Conservation (phyloP, 108 stramenopile species). For the Bacterosira constricta region DNA sequence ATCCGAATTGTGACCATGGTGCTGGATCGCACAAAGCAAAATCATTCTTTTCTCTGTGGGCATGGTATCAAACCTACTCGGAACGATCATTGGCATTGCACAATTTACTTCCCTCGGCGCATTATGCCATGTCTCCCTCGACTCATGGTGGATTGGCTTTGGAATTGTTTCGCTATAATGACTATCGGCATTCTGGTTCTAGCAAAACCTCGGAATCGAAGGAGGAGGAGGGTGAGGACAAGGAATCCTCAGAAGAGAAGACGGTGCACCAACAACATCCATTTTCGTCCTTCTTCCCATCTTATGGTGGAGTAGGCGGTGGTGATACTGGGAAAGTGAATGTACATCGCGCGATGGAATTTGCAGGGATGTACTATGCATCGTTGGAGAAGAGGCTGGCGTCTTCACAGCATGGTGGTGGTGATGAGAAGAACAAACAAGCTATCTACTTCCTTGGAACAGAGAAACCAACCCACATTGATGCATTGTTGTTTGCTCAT, state of each 20-base stretch:
- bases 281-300: slow-evolving; percentile 12
- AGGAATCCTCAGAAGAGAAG: not conserved
- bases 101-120: slow-evolving; percentile 19
- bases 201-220: not conserved
- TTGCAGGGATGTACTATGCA: slow-evolving; percentile 54
- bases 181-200: slow-evolving; percentile 1
- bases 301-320: slow-evolving; percentile 26
- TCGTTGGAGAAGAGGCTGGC: slow-evolving; percentile 52
- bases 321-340: slow-evolving; percentile 39
- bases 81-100: slow-evolving; percentile 51
- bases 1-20: slow-evolving; percentile 8
- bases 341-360: slow-evolving; percentile 48
- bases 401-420: not conserved
- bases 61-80: slow-evolving; percentile 62
- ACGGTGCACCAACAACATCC: slow-evolving; percentile 25
- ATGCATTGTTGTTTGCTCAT: slow-evolving; percentile 72
- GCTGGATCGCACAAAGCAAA: not conserved
- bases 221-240: not conserved
- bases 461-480: slow-evolving; percentile 49
- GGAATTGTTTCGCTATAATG: slow-evolving; percentile 37
- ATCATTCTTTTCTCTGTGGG: slow-evolving; percentile 31
- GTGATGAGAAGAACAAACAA: not conserved
- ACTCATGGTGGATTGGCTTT: slow-evolving; percentile 6
- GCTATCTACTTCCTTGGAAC: slow-evolving; percentile 53
- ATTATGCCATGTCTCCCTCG: no score